A percentile compares a stretch with the other conserved stretches of the same genome.
Evolutionary conservation across 495 filamentous ascomycete species (phyloP).

Genomic region (Xylaria castorea): DNA sequence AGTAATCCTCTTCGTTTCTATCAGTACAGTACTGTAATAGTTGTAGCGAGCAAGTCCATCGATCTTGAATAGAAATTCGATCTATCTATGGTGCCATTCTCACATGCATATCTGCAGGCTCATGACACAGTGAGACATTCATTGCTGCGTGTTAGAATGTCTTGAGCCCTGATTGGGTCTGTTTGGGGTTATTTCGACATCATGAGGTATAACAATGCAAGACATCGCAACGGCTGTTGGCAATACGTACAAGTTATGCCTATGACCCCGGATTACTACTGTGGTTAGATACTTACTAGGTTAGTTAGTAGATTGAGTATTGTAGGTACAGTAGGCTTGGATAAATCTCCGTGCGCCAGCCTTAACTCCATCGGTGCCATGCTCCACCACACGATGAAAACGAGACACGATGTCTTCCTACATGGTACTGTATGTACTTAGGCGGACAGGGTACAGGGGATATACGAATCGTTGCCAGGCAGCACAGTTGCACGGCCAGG

Average conservation of each 20-base stretch:
- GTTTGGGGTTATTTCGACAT: neutral
- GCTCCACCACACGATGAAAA: neutral
- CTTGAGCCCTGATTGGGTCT: neutral
- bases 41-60: neutral
- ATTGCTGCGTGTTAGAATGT: neutral
- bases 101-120: conserved; percentile 4
- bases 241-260: neutral
- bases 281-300: neutral
- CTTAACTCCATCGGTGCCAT: neutral
- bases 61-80: neutral
- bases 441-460: neutral
- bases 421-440: neutral
- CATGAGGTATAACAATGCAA: neutral
- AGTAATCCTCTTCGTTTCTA: conserved; percentile 4
- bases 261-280: too few species aligned
- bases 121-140: neutral
- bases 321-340: neutral
- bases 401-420: neutral
- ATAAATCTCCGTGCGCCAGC: neutral
- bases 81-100: neutral
- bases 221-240: neutral
- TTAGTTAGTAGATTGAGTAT: neutral
- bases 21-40: neutral
- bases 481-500: neutral
- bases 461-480: neutral